Evolutionary conservation across 352 stramenopile genomes (phyloP).

Genomic region (Phytophthora citrophthora): DNA sequence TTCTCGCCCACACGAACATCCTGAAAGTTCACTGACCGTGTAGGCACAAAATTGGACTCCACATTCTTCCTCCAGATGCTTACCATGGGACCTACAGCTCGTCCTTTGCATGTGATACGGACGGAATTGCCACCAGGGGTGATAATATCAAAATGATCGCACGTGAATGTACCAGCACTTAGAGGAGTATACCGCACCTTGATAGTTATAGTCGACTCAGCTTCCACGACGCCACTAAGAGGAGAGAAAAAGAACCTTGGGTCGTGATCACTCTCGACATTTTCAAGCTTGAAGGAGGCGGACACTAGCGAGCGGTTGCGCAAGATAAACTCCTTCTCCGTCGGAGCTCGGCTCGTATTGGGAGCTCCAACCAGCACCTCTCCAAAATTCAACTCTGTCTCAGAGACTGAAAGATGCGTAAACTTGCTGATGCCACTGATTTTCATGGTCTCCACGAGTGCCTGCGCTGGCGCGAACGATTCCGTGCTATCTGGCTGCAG

Average conservation of each 20-base stretch:
- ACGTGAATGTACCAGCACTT: conserved; percentile 88
- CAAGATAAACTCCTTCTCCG: conserved; percentile 85
- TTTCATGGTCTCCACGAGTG: conserved; percentile 74
- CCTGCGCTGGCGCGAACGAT: conserved; percentile 22
- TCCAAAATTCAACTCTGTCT: conserved; percentile 85
- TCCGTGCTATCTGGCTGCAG: conserved; percentile 37
- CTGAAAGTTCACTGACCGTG: conserved; percentile 90
- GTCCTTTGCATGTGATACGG: conserved; percentile 73
- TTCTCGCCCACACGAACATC: conserved; percentile 74
- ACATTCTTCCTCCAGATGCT: conserved; percentile 88
- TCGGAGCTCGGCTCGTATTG: conserved; percentile 49
- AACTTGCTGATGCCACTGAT: conserved; percentile 92
- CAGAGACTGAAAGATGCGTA: conserved; percentile 83
- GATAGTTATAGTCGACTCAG: conserved; percentile 74
- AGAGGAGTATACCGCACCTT: conserved; percentile 83
- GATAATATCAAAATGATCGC: conserved; percentile 90
- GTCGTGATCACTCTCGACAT: conserved; percentile 86
- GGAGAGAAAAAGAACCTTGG: conserved; percentile 88
- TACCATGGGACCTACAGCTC: conserved; percentile 63
- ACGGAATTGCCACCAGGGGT: conserved; percentile 90
- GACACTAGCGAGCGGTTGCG: conserved; percentile 92
- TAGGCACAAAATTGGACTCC: conserved; percentile 72
- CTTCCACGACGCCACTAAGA: conserved; percentile 64
- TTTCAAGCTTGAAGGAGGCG: conserved; percentile 75
- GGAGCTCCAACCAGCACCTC: conserved; percentile 77